phyloP scores from a whole-genome alignment of 257 asterid species.

The Solanum habrochaites region DNA sequence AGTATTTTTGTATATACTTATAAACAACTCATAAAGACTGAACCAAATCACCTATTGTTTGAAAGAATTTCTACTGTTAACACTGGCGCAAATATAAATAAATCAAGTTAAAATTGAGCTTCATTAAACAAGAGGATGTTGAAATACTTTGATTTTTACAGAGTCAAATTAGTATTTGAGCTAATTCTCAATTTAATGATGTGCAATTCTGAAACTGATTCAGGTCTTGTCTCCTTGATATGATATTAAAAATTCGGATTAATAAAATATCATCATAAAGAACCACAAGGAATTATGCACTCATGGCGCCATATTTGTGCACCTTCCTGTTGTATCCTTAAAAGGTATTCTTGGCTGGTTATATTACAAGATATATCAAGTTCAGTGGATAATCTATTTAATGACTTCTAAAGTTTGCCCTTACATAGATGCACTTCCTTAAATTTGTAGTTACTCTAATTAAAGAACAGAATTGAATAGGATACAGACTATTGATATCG shows the following conservation, averaged over 20 bases:
- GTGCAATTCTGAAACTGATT: background rate
- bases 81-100: background rate
- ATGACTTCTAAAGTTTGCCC: background rate
- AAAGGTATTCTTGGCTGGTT: background rate
- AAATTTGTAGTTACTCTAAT: background rate
- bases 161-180: background rate
- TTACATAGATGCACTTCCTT: background rate
- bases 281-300: background rate
- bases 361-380: background rate
- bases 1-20: background rate
- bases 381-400: background rate
- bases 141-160: background rate
- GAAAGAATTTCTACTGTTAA: background rate
- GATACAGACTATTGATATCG: background rate
- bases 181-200: background rate
- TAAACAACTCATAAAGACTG: background rate
- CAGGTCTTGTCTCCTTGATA: background rate
- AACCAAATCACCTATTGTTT: background rate
- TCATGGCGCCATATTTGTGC: background rate
- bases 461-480: background rate
- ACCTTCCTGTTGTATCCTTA: background rate
- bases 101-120: background rate
- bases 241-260: background rate
- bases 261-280: background rate
- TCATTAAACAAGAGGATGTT: background rate